phyloP scores from a whole-genome alignment of 2,329 filamentous ascomycete species.

The Aspergillus eucalypticola region DNA sequence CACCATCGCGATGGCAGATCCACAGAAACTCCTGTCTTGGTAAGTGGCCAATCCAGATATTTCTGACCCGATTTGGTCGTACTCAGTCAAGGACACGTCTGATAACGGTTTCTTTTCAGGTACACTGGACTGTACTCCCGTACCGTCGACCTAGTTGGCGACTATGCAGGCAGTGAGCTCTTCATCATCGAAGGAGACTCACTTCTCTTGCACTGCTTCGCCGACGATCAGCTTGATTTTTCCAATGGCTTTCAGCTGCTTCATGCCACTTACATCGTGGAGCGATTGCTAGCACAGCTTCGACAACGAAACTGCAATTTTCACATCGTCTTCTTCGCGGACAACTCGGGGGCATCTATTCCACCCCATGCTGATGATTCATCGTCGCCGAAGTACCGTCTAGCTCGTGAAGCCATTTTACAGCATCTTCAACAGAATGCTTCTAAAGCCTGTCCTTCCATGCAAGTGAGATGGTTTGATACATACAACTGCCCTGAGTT shows the following conservation, averaged over 20 bases:
- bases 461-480: constrained; percentile 28
- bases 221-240: constrained; percentile 65
- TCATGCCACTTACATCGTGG: constrained; percentile 69
- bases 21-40: background rate
- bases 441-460: constrained; percentile 36
- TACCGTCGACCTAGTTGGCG: constrained; percentile 67
- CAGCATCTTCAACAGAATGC: constrained; percentile 59
- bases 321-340: constrained; percentile 68
- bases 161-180: constrained; percentile 72
- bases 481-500: constrained; percentile 50
- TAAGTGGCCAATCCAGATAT: background rate
- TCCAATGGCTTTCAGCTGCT: constrained; percentile 66
- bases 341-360: constrained; percentile 54
- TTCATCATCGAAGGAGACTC: constrained; percentile 75
- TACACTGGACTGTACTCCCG: constrained; percentile 48
- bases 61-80: too few relatives aligned
- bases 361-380: constrained; percentile 44
- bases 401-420: constrained; percentile 65
- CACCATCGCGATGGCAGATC: too few relatives aligned
- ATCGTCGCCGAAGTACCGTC: constrained; percentile 55
- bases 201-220: constrained; percentile 64
- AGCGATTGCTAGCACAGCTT: constrained; percentile 64
- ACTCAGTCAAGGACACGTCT: background rate
- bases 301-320: constrained; percentile 68
- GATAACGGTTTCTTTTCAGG: constrained; percentile 19